Evolutionary conservation across 2,329 filamentous ascomycete genomes (phyloP), one percentile per base, ranked within the genome.

Genomic region (Waltergamsia citrina): DNA sequence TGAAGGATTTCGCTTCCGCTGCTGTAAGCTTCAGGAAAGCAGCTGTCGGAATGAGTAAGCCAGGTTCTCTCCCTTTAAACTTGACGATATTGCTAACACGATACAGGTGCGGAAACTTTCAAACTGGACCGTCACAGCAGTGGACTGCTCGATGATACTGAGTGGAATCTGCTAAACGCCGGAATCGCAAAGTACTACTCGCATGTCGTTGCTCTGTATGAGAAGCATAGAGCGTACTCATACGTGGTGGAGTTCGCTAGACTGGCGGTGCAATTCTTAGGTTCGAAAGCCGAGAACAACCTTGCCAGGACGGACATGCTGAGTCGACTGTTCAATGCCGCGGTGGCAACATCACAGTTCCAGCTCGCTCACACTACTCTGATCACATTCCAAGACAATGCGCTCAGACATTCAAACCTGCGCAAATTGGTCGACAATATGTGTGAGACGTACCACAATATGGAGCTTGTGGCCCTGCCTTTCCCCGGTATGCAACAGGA

Each of bases 131-230:
- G 67, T 14, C 71, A 76, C 41, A 79, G 73, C 46, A 66, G 69
- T 28, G 75, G 77, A 7, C 71, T 94, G 11, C 68, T 96, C 16
- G 78, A 83, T 35, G 76, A 85, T 17, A 76, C 80, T 3, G 85
- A 94, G 43, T 81, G 79, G 67, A 72, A 69, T 22, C 57, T 75
- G 6, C 56, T 81, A 17, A 73, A 87, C 50, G 74, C 75, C 36
- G 92, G 90, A 2, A 68, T 88, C 26, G 73, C 85, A 5, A 78
- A 74, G 41, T 98, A 95, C 59, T 93, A 93, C 55, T 77, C 81
- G 27, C 92, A 98, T 53, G 74, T 96, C 33, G 73, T 88, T 10
- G 70, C 76, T 15, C 68, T 98, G 2, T 96, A 84, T 50, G 88
- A 95, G 52, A 74, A 74, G 45, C 72, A 76, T 28, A 82, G 80